A percentile compares a stretch with the other conserved stretches of the same genome.
These are phyloP conservation scores for Linderniella brevidens DNA, from an alignment of 257 asterid genomes.

Conservation along the genomic window DNA sequence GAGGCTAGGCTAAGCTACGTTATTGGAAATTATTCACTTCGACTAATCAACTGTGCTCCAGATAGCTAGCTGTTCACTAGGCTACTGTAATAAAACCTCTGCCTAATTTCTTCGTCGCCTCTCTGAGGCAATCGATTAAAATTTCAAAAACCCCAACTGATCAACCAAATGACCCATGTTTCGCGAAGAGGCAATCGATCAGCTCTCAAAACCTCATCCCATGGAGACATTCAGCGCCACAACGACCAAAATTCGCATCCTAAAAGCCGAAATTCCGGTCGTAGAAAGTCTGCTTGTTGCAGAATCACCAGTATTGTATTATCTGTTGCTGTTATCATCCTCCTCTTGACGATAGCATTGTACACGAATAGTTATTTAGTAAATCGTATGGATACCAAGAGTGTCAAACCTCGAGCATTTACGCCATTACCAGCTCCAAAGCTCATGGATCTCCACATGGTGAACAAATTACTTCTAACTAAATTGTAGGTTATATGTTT, in stretches of 20 bases:
- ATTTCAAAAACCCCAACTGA: no score
- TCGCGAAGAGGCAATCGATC: constrained; percentile 35
- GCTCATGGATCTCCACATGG: constrained; percentile 91
- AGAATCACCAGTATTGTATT: constrained; percentile 18
- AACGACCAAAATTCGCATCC: constrained; percentile 7
- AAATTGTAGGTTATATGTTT: background rate
- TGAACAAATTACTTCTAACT: constrained; percentile 10
- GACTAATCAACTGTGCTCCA: no score
- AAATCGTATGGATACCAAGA: constrained; percentile 18
- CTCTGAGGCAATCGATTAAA: no score
- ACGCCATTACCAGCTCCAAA: constrained; percentile 90
- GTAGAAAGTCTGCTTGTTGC: constrained; percentile 18
- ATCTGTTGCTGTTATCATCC: constrained; percentile 15
- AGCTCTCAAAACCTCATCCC: constrained; percentile 16
- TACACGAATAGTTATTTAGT: constrained; percentile 18
- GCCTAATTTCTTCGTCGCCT: no score
- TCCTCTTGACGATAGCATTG: constrained; percentile 20
- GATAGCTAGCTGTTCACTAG: no score
- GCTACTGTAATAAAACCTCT: no score
- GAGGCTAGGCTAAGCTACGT: no score
- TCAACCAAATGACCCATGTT: constrained; percentile 30
- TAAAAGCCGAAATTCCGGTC: constrained; percentile 18
- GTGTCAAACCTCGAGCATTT: constrained; percentile 46
- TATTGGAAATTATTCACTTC: no score
- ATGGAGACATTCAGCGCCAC: constrained; percentile 15